Evolutionary conservation across 2,329 filamentous ascomycete genomes (phyloP).

Genomic region (Paecilomyces formosus): DNA sequence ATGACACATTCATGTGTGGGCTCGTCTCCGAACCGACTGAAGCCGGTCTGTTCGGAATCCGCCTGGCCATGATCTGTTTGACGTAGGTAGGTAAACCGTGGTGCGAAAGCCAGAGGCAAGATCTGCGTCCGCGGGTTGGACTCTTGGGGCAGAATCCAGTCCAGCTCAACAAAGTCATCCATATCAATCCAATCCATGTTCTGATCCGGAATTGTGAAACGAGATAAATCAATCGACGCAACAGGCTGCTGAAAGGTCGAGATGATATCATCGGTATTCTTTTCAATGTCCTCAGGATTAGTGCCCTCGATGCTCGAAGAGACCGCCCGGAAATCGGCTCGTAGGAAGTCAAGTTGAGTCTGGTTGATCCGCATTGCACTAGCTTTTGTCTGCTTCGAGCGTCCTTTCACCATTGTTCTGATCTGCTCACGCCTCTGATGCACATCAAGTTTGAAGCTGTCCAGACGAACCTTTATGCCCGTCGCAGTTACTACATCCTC

Average conservation of each 20-base stretch:
- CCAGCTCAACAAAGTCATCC: slow-evolving; percentile 97
- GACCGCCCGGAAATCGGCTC: slow-evolving; percentile 85
- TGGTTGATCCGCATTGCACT: slow-evolving; percentile 94
- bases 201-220: slow-evolving; percentile 91
- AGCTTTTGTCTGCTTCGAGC: slow-evolving; percentile 69
- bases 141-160: slow-evolving; percentile 89
- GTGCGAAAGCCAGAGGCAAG: slow-evolving; percentile 81
- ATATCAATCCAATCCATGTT: slow-evolving; percentile 98
- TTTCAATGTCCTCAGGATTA: slow-evolving; percentile 65
- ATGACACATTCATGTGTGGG: slow-evolving; percentile 93
- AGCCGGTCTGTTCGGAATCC: slow-evolving; percentile 66
- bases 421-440: slow-evolving; percentile 93
- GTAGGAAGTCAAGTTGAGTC: slow-evolving; percentile 84
- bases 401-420: slow-evolving; percentile 68
- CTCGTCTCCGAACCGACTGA: slow-evolving; percentile 86
- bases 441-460: slow-evolving; percentile 95
- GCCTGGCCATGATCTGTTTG: slow-evolving; percentile 86
- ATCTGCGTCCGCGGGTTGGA: slow-evolving; percentile 91
- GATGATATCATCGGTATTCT: slow-evolving; percentile 49
- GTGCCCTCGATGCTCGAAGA: slow-evolving; percentile 84
- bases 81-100: slow-evolving; percentile 94
- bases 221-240: slow-evolving; percentile 59
- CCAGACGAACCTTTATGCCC: slow-evolving; percentile 89
- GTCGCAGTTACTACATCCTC: slow-evolving; percentile 79
- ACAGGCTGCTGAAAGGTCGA: slow-evolving; percentile 48